phyloP scores from a whole-genome alignment of 306 rosid species.

The Trichosanthes truncata region DNA sequence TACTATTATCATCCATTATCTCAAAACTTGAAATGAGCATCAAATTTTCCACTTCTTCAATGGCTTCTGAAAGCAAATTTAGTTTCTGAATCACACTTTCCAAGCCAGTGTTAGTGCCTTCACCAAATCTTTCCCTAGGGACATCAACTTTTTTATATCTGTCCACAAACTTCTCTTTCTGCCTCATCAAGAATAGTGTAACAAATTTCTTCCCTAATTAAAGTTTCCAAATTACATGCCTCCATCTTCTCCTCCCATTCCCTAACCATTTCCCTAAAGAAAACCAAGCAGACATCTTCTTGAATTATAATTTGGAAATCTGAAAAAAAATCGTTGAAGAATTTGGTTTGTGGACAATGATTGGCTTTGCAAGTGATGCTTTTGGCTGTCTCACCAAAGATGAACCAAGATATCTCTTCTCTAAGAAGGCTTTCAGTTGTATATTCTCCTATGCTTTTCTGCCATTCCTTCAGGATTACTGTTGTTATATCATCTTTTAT shows the following conservation, averaged over 20 bases:
- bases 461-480: slow-evolving; percentile 20
- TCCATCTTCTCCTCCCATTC: slow-evolving; percentile 39
- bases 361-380: neutral
- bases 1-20: slow-evolving; percentile 9
- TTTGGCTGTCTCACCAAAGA: slow-evolving; percentile 32
- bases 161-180: slow-evolving; percentile 22
- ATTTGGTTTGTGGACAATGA: slow-evolving; percentile 13
- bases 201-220: slow-evolving; percentile 26
- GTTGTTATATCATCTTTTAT: slow-evolving; percentile 29
- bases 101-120: neutral
- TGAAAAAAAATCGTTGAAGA: slow-evolving; percentile 5
- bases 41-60: slow-evolving; percentile 18
- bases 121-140: neutral
- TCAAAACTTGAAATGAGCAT: slow-evolving; percentile 30
- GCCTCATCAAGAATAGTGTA: slow-evolving; percentile 30
- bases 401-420: slow-evolving; percentile 25
- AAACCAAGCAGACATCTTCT: slow-evolving; percentile 39
- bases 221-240: slow-evolving; percentile 19
- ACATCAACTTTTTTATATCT: slow-evolving; percentile 11
- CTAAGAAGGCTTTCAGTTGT: slow-evolving; percentile 15
- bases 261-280: slow-evolving; percentile 25
- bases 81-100: neutral
- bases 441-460: slow-evolving; percentile 18
- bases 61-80: neutral
- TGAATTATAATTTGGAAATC: too few species aligned